phyloP scores from a whole-genome alignment of 1,284 basidiomycete species.

The Trametes versicolor region DNA sequence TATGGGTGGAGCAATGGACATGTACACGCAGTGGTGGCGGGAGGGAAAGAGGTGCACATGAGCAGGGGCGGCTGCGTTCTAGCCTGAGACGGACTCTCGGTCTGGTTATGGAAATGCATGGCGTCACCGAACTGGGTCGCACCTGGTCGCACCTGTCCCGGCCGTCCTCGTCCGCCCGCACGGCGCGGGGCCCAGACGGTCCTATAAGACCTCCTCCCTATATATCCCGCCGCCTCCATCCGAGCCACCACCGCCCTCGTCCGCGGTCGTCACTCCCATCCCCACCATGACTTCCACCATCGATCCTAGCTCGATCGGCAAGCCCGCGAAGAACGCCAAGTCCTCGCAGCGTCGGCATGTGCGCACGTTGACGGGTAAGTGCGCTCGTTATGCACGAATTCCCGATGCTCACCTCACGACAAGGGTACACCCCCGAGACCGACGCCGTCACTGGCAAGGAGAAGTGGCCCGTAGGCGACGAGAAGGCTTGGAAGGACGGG shows the following conservation, averaged over 20 bases:
- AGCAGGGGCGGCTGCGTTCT: not conserved
- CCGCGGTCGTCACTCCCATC: conserved; percentile 10
- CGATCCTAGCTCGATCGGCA: conserved; percentile 73
- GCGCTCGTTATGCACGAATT: not conserved
- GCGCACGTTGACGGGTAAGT: conserved; percentile 74
- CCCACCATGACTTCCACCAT: conserved; percentile 59
- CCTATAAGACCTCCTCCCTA: conserved; percentile 14
- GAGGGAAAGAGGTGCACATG: not conserved
- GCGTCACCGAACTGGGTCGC: conserved; percentile 12
- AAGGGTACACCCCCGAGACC: conserved; percentile 79
- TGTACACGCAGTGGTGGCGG: not conserved
- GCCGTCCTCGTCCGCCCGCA: conserved; percentile 12
- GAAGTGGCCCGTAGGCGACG: conserved; percentile 88
- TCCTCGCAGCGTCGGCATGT: conserved; percentile 65
- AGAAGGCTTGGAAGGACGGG: conserved; percentile 80
- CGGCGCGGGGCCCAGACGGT: conserved; percentile 7
- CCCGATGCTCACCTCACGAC: conserved; percentile 5
- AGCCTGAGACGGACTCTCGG: conserved; percentile 7
- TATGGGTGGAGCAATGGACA: conserved; percentile 18
- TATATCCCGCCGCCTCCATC: conserved; percentile 9
- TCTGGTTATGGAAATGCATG: conserved; percentile 12
- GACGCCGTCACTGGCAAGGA: conserved; percentile 75
- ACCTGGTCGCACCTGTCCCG: not conserved
- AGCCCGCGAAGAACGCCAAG: conserved; percentile 53
- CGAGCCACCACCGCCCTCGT: not conserved